Percentiles rank a stretch among this genome's conserved stretches.
These are phyloP conservation scores for Amauroascus niger DNA, from an alignment of 2,329 filamentous ascomycete genomes.

Conservation along the genomic window DNA sequence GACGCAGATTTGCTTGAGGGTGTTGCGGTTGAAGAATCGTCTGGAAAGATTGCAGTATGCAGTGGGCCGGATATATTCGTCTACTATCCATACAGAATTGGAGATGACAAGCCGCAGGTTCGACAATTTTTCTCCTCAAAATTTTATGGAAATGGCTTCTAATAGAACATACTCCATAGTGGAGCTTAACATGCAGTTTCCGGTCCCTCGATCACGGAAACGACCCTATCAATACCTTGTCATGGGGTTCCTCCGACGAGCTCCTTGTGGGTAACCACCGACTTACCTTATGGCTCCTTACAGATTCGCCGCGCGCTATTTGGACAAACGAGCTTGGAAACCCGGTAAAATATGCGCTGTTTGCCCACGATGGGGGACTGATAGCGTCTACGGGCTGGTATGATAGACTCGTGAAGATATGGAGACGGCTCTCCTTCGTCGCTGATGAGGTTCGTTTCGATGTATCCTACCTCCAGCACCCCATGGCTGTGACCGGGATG, in stretches of 20 bases:
- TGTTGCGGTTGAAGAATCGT: constrained; percentile 68
- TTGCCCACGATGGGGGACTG: constrained; percentile 79
- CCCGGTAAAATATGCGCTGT: constrained; percentile 60
- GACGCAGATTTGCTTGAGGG: constrained; percentile 59
- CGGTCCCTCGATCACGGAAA: constrained; percentile 39
- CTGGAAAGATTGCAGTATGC: constrained; percentile 75
- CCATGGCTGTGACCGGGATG: constrained; percentile 64
- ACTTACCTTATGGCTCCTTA: constrained; percentile 58
- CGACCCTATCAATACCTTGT: constrained; percentile 50
- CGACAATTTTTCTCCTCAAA: constrained; percentile 12
- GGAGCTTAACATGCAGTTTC: constrained; percentile 49
- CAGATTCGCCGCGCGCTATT: constrained; percentile 39
- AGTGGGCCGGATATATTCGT: constrained; percentile 59
- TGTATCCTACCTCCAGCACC: constrained; percentile 81
- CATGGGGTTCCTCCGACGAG: constrained; percentile 82
- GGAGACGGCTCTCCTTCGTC: constrained; percentile 78
- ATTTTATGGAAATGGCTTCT: background rate
- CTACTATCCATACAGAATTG: constrained; percentile 63
- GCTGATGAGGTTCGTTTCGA: constrained; percentile 79
- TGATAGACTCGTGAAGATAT: constrained; percentile 83
- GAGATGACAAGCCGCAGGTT: constrained; percentile 66
- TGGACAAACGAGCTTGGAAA: constrained; percentile 71
- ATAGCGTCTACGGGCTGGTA: constrained; percentile 71
- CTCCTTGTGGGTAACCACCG: constrained; percentile 64
- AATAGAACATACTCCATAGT: constrained; percentile 34